Percentiles rank a stretch among this genome's conserved stretches.
These are phyloP conservation scores for Mycena chlorophos DNA, from an alignment of 768 basidiomycete species.

Conservation along the genomic window DNA sequence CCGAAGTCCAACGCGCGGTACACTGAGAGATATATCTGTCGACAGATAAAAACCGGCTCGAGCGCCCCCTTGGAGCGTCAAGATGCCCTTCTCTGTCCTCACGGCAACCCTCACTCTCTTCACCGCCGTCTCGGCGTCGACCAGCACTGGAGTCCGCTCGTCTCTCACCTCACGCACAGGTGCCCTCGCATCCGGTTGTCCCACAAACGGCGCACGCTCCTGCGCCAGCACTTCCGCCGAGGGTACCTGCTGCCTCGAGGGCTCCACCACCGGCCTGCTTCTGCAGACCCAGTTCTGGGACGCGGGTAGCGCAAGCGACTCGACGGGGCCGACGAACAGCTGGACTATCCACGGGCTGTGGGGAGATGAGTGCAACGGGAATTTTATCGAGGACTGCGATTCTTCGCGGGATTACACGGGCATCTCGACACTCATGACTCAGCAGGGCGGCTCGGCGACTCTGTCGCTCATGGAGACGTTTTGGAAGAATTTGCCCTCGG, in stretches of 20 bases:
- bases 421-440: constrained; percentile 47
- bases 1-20: too few relatives aligned
- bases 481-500: constrained; percentile 11
- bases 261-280: constrained; percentile 47
- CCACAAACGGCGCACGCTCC: constrained; percentile 10
- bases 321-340: constrained; percentile 47
- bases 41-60: too few relatives aligned
- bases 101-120: too few relatives aligned
- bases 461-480: constrained; percentile 58
- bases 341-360: constrained; percentile 47
- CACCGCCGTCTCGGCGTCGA: too few relatives aligned
- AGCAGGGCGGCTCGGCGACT: constrained; percentile 57
- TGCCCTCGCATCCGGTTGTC: constrained; percentile 16
- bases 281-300: constrained; percentile 61
- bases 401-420: constrained; percentile 46
- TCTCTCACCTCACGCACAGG: too few relatives aligned
- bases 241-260: constrained; percentile 48
- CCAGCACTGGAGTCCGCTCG: too few relatives aligned
- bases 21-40: too few relatives aligned
- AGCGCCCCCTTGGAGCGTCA: too few relatives aligned
- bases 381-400: constrained; percentile 44
- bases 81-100: too few relatives aligned
- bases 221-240: constrained; percentile 12
- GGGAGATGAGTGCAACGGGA: constrained; percentile 5
- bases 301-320: constrained; percentile 36